Evolutionary conservation across 1,284 basidiomycete genomes (phyloP), one percentile per base, ranked within the genome.

Genomic region (Lentinus polychrous): DNA sequence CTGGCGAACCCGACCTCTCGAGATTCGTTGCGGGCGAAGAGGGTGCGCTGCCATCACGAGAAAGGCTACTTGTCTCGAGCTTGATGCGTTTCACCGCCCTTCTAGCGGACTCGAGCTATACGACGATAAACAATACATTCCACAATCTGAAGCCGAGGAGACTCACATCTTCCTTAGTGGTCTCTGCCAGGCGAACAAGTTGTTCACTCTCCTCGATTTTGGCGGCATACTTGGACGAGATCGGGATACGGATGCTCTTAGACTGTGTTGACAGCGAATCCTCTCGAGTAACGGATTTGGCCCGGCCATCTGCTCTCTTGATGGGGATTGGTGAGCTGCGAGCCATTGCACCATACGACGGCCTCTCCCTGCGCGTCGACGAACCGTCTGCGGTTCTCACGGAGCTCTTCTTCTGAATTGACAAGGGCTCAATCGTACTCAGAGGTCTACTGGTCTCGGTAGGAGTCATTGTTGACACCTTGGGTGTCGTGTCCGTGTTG

Each of bases 371-470:
- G 12, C 74, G 65, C 10, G 72, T 66, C 36, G 75, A 69, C 12
- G 77, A 69, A 17, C 58, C 62, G 7, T 58, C 60, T 17, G 64
- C 63, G 38, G 66, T 68, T 36, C 76, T 74, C 34, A 76, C 69
- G 3, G 83, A 84, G 2, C 74, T 68, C 65, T 87, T 89, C 70
- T 91, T 89, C 71, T 83, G 87, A 60, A 91, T 89, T 1, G 81
- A 83, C 48, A 91, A 68, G 8, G 87, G 87, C 57, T 86, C 85
- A 23, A 87, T 63, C 10, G 38, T 34, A 23, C 57, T 46, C 46
- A 57, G 35, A 18, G 44, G 24, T 14, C 6, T 32, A 11, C 31
- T 50, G 37, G 32, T 50, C 39, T 49, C 52, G 23, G 52, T 56
- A 20, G 41, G 46, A 31, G 46, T 52, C 15, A 45, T 43, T 35